Base-by-base conservation (phyloP, 2,329 filamentous ascomycete species). In the Fusarium multiceps region DNA sequence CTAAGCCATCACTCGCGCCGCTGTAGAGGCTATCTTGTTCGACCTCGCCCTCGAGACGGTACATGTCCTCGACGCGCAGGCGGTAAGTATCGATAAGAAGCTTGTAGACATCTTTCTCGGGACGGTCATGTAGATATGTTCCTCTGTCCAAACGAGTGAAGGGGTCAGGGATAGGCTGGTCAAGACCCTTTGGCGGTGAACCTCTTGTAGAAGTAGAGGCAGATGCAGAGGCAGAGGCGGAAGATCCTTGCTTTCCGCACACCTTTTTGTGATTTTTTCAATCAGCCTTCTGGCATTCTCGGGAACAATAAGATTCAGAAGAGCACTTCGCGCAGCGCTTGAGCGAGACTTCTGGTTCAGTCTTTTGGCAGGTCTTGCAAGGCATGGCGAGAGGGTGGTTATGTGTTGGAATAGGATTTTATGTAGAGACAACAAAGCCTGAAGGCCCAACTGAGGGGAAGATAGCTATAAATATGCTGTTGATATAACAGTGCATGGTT, bases 211-310 rank as follows among this genome's bases (percentile, higher is more conserved):
- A 37, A 37, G 34, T 37, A 37, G 18, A 37, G 1, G 14, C 47
- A 12, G 43, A 12, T 9, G 23, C 10, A 12, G 23, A 46, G 37
- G 21, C 16, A 13, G 55, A 49, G 3, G 42, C 41, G 13, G 43
- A 28, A 10, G 54, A 40, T n/a, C 45, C 46, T 63, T 74, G 63
- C 63, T 74, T 77, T 47, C 68, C 72, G 74, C 84, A 87, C 11
- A 73, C 64, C 61, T 80, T 81, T 70, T 84, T 84, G 75, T 88
- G 85, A 4, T 18, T 27, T 67, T 84, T 84, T 84, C 83, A 88
- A 72, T 87, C 80, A 3, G 75, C 72, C 66, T 83, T 85, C 73
- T 88, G 83, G 76, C 86, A 88, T 37, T 82, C 80, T 25, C 78
- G 78, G 43, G 83, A 84, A 79, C 86, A 89, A 76, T 88, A 88